Conservation (phyloP, 2,329 filamentous ascomycete species). For the Stagonosporopsis chrysanthemi region DNA sequence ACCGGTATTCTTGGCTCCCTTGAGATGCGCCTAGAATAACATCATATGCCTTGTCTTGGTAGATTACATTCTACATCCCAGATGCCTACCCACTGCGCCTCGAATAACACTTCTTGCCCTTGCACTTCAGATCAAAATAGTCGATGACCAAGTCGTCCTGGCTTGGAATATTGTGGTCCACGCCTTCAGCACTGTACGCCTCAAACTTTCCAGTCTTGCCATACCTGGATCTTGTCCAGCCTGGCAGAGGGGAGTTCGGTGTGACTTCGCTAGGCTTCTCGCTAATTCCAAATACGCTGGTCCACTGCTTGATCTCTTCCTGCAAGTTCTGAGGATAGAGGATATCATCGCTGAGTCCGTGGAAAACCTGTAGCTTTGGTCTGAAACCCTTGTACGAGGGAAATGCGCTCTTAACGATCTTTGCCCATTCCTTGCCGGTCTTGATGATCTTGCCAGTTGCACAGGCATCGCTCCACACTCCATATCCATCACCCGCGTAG, state of each 20-base stretch:
- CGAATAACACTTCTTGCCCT: slow-evolving; percentile 27
- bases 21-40: neutral
- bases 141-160: slow-evolving; percentile 42
- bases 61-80: neutral
- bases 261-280: slow-evolving; percentile 31
- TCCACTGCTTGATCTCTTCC: slow-evolving; percentile 49
- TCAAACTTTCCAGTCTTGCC: slow-evolving; percentile 38
- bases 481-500: slow-evolving; percentile 42
- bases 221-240: slow-evolving; percentile 42
- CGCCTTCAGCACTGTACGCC: slow-evolving; percentile 41
- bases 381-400: slow-evolving; percentile 41
- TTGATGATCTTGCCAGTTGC: slow-evolving; percentile 44
- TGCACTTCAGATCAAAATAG: slow-evolving; percentile 43
- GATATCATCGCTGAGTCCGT: slow-evolving; percentile 37
- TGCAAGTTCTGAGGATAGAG: slow-evolving; percentile 44
- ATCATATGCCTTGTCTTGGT: neutral
- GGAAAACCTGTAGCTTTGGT: slow-evolving; percentile 44
- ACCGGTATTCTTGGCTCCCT: neutral
- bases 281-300: slow-evolving; percentile 38
- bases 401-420: slow-evolving; percentile 39
- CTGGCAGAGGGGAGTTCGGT: slow-evolving; percentile 36
- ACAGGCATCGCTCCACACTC: slow-evolving; percentile 43
- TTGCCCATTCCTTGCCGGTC: slow-evolving; percentile 41
- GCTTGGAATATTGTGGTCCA: slow-evolving; percentile 43
- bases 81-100: slow-evolving; percentile 12